phyloP scores from a whole-genome alignment of 2,329 filamentous ascomycete species.

The Chrysosporium queenslandicum region DNA sequence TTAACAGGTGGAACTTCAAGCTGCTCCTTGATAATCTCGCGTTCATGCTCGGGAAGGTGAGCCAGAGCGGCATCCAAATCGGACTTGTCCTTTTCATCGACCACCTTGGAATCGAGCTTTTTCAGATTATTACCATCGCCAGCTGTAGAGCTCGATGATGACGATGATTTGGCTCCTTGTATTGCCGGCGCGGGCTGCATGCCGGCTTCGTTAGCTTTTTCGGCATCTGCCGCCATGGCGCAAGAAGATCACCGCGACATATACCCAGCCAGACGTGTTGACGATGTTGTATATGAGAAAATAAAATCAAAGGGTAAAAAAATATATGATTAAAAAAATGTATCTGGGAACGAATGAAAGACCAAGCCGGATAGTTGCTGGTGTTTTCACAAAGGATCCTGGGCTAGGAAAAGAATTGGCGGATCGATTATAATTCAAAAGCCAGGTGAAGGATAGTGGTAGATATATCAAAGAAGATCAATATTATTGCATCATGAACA shows the following conservation, averaged over 20 bases:
- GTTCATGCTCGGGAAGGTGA: slow-evolving; percentile 57
- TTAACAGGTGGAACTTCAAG: slow-evolving; percentile 55
- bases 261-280: not conserved
- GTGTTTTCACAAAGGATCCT: too few relatives aligned
- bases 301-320: too few relatives aligned
- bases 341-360: not conserved
- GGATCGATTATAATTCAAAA: not conserved
- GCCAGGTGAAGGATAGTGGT: not conserved
- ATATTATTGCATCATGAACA: not conserved
- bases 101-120: slow-evolving; percentile 36
- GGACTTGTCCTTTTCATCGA: slow-evolving; percentile 25
- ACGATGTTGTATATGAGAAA: too few relatives aligned
- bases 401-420: too few relatives aligned
- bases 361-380: too few relatives aligned
- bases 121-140: slow-evolving; percentile 12
- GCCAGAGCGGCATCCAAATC: slow-evolving; percentile 46
- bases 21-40: slow-evolving; percentile 57
- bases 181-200: not conserved
- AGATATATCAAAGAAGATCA: not conserved
- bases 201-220: not conserved
- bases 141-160: slow-evolving; percentile 7
- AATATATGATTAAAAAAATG: too few relatives aligned
- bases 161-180: not conserved
- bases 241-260: not conserved
- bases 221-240: slow-evolving; percentile 7